A percentile compares a stretch with the other conserved stretches of the same genome.
Conservation (phyloP, 495 filamentous ascomycete species). For the Aspergillus funiculosus region DNA sequence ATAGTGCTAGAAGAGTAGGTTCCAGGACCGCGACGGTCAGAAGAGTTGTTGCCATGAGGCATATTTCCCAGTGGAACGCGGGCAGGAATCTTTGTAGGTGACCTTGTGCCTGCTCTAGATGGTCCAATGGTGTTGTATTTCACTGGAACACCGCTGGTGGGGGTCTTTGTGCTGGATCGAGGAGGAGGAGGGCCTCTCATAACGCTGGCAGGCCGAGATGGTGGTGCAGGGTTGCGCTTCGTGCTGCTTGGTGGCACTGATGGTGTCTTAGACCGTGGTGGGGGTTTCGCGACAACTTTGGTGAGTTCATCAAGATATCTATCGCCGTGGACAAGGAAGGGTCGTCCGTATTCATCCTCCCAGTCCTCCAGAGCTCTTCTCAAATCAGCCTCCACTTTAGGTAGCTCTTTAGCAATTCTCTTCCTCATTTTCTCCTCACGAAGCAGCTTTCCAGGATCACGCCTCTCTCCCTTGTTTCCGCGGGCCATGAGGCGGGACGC, state of each 20-base stretch:
- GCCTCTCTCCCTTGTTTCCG: conserved; percentile 80
- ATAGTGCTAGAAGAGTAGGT: conserved; percentile 48
- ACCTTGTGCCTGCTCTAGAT: conserved; percentile 40
- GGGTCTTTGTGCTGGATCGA: conserved; percentile 63
- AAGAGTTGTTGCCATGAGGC: conserved; percentile 75
- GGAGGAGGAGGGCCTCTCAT: conserved; percentile 43
- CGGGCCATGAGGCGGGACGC: conserved; percentile 86
- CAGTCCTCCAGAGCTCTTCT: conserved; percentile 74
- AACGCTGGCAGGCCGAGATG: conserved; percentile 34
- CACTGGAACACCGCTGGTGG: conserved; percentile 45
- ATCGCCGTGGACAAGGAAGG: conserved; percentile 87
- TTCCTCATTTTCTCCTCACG: conserved; percentile 98
- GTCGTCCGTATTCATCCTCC: conserved; percentile 90
- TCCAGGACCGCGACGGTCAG: conserved; percentile 58
- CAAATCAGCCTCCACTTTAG: conserved; percentile 80
- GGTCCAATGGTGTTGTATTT: conserved; percentile 53
- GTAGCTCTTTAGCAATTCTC: conserved; percentile 88
- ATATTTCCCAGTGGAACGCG: conserved; percentile 75
- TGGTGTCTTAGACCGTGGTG: conserved; percentile 73
- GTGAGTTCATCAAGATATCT: conserved; percentile 78
- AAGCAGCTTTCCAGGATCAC: conserved; percentile 90
- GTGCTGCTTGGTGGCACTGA: conserved; percentile 48
- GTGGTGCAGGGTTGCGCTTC: conserved; percentile 23
- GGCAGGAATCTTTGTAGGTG: conserved; percentile 76
- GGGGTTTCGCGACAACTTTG: conserved; percentile 54